Base-by-base conservation (phyloP, 139 green algal species). In the Chlorella sp. region DNA sequence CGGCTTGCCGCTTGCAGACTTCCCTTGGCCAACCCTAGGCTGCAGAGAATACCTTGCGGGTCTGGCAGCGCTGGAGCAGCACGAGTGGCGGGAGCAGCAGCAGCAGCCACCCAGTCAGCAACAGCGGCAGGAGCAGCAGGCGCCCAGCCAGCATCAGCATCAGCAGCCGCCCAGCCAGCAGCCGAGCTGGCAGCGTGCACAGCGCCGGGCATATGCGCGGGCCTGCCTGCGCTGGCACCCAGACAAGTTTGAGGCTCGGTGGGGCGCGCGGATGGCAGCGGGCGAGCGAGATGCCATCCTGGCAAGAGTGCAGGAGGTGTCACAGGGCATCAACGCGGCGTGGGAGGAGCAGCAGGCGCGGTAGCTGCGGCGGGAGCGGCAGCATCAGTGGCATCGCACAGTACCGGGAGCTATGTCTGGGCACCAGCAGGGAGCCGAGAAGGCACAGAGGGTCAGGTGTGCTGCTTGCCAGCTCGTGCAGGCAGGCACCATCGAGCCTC, bases 181-280 rank as follows among this genome's bases (percentile, higher is more conserved):
- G 15, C 14, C 28, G 21, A 48, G n/a, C 24, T 28, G 32, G 40
- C 28, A 42, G 26, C 61, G 87, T 71, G 88, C 81, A 14, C 26
- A 36, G 53, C 69, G 89, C 18, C 84, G 89, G 16, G 89, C 89
- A 3, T 92, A 92, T 39, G 85, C 89, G 0, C 85, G 75, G 3
- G 89, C 89, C 86, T 92, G 89, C 83, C 89, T 90, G 79, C 71
- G 89, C 34, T 92, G 85, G 84, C 89, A 92, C 48, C 89, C 89
- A 2, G 89, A 92, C 80, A 92, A 92, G 60, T 92, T 92, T 84
- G 61, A 37, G 81, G 53, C 57, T 1, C 88, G 88, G 32, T 82
- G 40, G 80, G 88, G 88, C 9, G 4, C 26, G 0, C 48, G 30
- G 30, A 48, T 91, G 81, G 88, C 30, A 48, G 81, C 24, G 26